Evolutionary conservation across 2,329 filamentous ascomycete genomes (phyloP), one percentile per base, ranked within the genome.

Genomic region (Hypomyces rosellus): DNA sequence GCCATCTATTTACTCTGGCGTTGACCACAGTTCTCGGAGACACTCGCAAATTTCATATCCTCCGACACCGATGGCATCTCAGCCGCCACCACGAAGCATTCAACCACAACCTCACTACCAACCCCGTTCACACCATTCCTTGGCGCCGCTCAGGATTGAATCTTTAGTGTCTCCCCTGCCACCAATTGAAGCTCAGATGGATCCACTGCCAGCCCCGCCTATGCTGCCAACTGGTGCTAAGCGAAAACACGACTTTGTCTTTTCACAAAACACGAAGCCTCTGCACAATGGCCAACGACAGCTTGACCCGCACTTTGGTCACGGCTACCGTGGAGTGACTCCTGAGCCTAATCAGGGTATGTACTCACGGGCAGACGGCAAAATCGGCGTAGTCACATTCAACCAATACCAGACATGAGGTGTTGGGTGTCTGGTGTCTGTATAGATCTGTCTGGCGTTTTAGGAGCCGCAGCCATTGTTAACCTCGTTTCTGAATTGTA

Each of bases 241-340:
- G 60, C 65, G 68, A 33, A 70, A 70, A 52, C 67, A 66, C 43
- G 65, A 69, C 41, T 53, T 52, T 11, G 64, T 67, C 49, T 70
- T 70, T 45, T 47, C 57, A 7, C 63, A 68, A 42, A 65, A 55
- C 49, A 54, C 53, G 3, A 57, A 61, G 16, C 60, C 66, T 2
- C 60, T 71, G 5, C 63, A 65, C 58, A 70, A 73, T 37, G 65
- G 69, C 3, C 63, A 68, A 53, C 62, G 70, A 25, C 69, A 68
- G 46, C 52, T 61, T 15, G 69, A 72, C 12, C 48, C 59, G 2
- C 65, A 70, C 51, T 61, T 62, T 34, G 52, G 57, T 16, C 46
- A 48, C 4, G 54, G 54, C 18, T 53, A 56, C 30, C 60, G 59
- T 5, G 57, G 63, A 7, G 38, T 60, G 12, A 58, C 53, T 16